Percentiles rank a stretch among this genome's conserved stretches.
These are phyloP conservation scores for Gomphus bonarii DNA, from an alignment of 1,284 basidiomycete species.

Conservation along the genomic window DNA sequence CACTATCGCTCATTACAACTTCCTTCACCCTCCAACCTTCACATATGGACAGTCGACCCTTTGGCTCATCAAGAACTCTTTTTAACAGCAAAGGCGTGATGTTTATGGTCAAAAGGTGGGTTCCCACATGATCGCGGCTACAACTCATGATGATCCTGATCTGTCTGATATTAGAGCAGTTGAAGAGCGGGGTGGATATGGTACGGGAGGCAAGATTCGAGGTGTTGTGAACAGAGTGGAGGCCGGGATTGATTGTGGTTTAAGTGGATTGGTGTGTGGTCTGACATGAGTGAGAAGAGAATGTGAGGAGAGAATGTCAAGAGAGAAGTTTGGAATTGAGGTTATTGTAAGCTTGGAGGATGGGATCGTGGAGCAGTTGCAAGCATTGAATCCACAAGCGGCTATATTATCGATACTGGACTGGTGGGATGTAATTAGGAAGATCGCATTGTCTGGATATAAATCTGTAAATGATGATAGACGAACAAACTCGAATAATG, in stretches of 20 bases:
- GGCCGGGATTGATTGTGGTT: too few relatives aligned
- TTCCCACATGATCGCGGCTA: slow-evolving; percentile 76
- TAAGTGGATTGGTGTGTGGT: neutral
- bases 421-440: too few relatives aligned
- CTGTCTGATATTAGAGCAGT: slow-evolving; percentile 75
- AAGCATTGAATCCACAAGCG: too few relatives aligned
- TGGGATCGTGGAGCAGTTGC: too few relatives aligned
- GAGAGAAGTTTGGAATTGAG: too few relatives aligned
- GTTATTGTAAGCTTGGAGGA: too few relatives aligned
- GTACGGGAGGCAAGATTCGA: slow-evolving; percentile 20
- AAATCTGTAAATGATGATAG: too few relatives aligned
- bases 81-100: slow-evolving; percentile 73
- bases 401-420: too few relatives aligned
- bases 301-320: too few relatives aligned
- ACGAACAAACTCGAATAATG: too few relatives aligned
- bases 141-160: slow-evolving; percentile 81
- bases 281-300: neutral
- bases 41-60: slow-evolving; percentile 47
- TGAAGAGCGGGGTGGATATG: slow-evolving; percentile 56
- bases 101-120: slow-evolving; percentile 92
- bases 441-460: too few relatives aligned
- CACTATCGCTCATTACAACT: slow-evolving; percentile 1
- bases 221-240: too few relatives aligned
- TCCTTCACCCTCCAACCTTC: neutral
- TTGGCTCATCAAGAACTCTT: slow-evolving; percentile 58